Base-by-base conservation (phyloP, 108 stramenopile genomes). In the Poteriospumella lacustris region DNA sequence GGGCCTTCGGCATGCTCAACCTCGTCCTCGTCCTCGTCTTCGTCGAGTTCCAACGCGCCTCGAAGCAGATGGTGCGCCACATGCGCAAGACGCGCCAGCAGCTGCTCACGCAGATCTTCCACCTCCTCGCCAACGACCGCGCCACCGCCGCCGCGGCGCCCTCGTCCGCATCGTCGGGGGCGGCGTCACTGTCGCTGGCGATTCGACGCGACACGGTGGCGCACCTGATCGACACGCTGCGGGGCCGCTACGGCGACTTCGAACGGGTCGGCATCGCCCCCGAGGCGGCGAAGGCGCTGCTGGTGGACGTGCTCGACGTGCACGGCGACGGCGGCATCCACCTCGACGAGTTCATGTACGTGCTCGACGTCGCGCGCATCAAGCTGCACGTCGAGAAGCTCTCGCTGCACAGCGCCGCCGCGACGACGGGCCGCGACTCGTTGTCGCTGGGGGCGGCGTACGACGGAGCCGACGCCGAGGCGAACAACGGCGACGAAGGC, bases 1-100 rank as follows among this genome's bases (percentile, higher is more conserved):
- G 70, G 5, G 26, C 70, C 5, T 73, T 73, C 33, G 3, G 43
- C 9, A 33, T 52, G 15, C 47, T 73, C 26, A 73, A 73, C 19
- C 26, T 56, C 36, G 36, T 73, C 42, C 40, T 73, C 26, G 70
- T 73, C 31, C 31, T 73, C 5, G 70, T 73, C 28, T 73, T 73
- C 26, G 33, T 56, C 3, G 70, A 44, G 28, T 73, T 73, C 24
- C 15, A 42, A 56, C 15, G 29, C 26, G 70, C 9, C 3, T 5
- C 29, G 5, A 26, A 64, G 60, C 36, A 34, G 15, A 3, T 33
- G 29, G 15, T 24, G 9, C 33, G 36, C 36, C 31, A 5, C 5
- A 26, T 9, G 5, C 15, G 31, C 5, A 34, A 26, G 3, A 12
- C 15, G 3, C 28, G 60, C 28, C 29, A 64, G 15, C 28, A 34